phyloP scores from a whole-genome alignment of 2,329 filamentous ascomycete species.

The Fusarium gaditjirri region DNA sequence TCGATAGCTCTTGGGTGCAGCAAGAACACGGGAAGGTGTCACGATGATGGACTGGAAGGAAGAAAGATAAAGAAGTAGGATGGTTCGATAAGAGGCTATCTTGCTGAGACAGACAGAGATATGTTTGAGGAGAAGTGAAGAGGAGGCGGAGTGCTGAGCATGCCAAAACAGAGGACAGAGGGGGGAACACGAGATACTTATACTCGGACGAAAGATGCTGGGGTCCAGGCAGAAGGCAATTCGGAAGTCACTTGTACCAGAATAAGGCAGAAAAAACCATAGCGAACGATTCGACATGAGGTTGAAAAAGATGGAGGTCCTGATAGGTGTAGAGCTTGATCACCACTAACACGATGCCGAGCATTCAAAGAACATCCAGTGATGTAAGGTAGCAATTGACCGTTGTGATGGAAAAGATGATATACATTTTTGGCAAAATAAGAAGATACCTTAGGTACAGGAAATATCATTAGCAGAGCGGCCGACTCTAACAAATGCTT shows the following conservation, averaged over 20 bases:
- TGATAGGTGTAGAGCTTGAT: neutral
- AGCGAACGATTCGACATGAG: neutral
- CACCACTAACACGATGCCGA: neutral
- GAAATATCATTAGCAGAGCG: neutral
- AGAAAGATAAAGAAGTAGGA: neutral
- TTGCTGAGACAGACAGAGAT: neutral
- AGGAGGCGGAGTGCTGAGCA: slow-evolving; percentile 16
- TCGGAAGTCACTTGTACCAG: slow-evolving; percentile 14
- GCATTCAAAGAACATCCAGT: neutral
- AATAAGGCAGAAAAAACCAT: slow-evolving; percentile 6
- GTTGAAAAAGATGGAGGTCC: neutral
- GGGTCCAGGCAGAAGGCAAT: slow-evolving; percentile 4
- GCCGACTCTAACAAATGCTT: slow-evolving; percentile 1
- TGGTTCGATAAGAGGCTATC: neutral
- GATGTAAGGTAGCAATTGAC: neutral
- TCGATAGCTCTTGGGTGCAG: neutral
- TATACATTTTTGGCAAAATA: no score
- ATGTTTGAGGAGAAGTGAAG: neutral
- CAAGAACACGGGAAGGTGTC: neutral
- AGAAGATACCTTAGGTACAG: neutral
- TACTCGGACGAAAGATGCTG: slow-evolving; percentile 20
- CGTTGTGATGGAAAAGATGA: accelerated
- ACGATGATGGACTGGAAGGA: neutral
- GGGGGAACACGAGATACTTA: slow-evolving; percentile 40
- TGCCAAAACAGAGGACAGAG: slow-evolving; percentile 15